These are phyloP conservation scores for Fomitopsis pulvina DNA, from an alignment of 768 basidiomycete genomes.

Conservation along the genomic window DNA sequence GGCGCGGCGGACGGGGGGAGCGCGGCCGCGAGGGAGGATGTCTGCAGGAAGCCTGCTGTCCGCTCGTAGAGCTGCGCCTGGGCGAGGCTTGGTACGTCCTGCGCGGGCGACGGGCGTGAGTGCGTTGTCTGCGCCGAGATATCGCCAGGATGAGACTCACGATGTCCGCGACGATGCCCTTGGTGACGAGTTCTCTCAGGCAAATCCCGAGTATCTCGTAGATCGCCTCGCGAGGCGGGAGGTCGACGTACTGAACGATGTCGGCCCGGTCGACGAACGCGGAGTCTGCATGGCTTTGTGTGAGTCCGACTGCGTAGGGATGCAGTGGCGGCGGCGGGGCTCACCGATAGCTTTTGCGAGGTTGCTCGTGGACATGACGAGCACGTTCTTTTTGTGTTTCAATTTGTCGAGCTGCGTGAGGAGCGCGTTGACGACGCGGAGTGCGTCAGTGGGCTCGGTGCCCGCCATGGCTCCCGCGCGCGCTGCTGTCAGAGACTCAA, in stretches of 20 bases:
- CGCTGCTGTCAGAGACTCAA: constrained; percentile 92
- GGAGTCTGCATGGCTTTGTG: constrained; percentile 48
- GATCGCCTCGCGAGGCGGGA: constrained; percentile 85
- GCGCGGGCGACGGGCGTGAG: background rate
- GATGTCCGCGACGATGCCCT: constrained; percentile 57
- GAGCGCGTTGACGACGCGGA: constrained; percentile 94
- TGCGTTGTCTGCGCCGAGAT: background rate
- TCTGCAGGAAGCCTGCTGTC: constrained; percentile 14
- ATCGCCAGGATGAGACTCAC: constrained; percentile 34
- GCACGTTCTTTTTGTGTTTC: constrained; percentile 86
- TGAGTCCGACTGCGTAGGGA: background rate
- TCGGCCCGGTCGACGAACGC: constrained; percentile 98
- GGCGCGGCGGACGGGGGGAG: background rate
- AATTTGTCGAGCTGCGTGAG: constrained; percentile 96
- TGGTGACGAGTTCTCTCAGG: constrained; percentile 70
- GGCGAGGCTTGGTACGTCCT: constrained; percentile 59
- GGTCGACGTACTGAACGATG: constrained; percentile 89
- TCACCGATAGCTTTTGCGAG: constrained; percentile 89
- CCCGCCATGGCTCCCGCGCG: constrained; percentile 92
- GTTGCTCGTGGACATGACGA: constrained; percentile 96
- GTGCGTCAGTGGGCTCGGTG: constrained; percentile 91
- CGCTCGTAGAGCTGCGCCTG: constrained; percentile 53
- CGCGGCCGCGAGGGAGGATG: background rate
- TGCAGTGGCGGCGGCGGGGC: constrained; percentile 9
- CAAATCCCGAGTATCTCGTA: constrained; percentile 89